These are phyloP conservation scores for Ceratobasidium sp. DNA, from an alignment of 1,284 basidiomycete species.

Conservation along the genomic window DNA sequence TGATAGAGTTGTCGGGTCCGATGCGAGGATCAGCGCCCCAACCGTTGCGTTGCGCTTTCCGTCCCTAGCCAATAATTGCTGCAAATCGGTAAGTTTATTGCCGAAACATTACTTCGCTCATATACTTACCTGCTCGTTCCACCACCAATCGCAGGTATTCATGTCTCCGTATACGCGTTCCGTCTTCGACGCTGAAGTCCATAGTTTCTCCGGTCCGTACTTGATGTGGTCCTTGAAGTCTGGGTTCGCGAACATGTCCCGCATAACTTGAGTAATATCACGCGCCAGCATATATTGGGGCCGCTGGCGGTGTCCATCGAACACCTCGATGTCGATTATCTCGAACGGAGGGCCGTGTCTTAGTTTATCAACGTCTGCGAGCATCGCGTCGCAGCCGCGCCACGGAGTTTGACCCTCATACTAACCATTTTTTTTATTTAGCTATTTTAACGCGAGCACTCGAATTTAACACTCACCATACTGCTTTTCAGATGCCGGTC, in stretches of 20 bases:
- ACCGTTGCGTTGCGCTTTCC: slow-evolving; percentile 7
- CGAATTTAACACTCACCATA: slow-evolving; percentile 5
- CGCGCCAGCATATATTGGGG: slow-evolving; percentile 7
- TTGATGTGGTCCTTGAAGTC: neutral
- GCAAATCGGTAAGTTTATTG: neutral
- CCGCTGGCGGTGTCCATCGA: neutral
- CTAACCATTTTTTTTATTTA: neutral
- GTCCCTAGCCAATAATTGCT: neutral
- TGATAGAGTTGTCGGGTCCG: slow-evolving; percentile 5
- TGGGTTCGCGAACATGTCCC: neutral
- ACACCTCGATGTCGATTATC: neutral
- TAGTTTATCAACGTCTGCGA: neutral
- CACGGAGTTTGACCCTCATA: slow-evolving; percentile 2
- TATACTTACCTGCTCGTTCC: slow-evolving; percentile 14
- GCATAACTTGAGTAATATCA: neutral
- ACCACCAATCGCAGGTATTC: slow-evolving; percentile 5
- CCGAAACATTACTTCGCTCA: too few species aligned
- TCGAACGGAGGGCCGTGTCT: slow-evolving; percentile 9
- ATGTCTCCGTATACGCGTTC: neutral
- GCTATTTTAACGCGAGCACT: too few species aligned
- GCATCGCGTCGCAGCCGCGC: neutral
- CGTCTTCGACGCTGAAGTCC: neutral
- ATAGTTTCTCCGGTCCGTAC: neutral
- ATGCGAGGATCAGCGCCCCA: neutral
- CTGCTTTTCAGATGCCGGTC: slow-evolving; percentile 6